Base-by-base conservation (phyloP, 2,329 filamentous ascomycete species). In the Lojkania enalia region DNA sequence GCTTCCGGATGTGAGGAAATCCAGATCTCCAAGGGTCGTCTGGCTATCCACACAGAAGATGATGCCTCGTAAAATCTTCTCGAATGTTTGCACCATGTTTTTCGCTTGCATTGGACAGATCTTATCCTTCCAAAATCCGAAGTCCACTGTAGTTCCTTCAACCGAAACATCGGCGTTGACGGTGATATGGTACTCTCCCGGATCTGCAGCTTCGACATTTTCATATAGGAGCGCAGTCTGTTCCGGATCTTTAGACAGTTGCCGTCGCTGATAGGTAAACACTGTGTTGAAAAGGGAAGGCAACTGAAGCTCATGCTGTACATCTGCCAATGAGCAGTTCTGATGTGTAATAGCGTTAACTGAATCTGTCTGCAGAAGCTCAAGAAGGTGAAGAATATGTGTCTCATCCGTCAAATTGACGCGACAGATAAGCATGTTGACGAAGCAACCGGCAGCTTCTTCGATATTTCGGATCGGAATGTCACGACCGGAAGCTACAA, bases 381-480 rank as follows among this genome's bases (percentile, higher is more conserved):
- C 71, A 0, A 78, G 63, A 0, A 73, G 58, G 9, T 75, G 69
- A 2, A 57, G 46, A 7, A 80, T 56, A 11, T 60, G 35, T 56
- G 67, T 42, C 35, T 69, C 42, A 54, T 63, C 42, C 36, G 62
- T 44, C 58, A 77, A 52, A 43, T 66, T 57, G 3, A 80, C 65
- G 4, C 74, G 72, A 46, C 74, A 79, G 35, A 78, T 74, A 2
- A 82, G 69, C 73, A 81, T 80, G 42, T 79, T 80, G 46, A 82
- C 77, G 36, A 81, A 77, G 7, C 73, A 70, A 0, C 80, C 80
- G 9, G 78, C 71, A 1, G 77, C 73, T 2, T 74, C 67, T 2
- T 75, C 69, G 9, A 81, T 74, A 1, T 73, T 71, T 2, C 70
- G 62, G 1, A 83, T 65, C 1, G 77, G 72, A 3, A 75, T 70